Percentiles rank a stretch among this genome's conserved stretches.
phyloP scores from a whole-genome alignment of 805 yeast genomes.

The Priceomyces fermenticarens region DNA sequence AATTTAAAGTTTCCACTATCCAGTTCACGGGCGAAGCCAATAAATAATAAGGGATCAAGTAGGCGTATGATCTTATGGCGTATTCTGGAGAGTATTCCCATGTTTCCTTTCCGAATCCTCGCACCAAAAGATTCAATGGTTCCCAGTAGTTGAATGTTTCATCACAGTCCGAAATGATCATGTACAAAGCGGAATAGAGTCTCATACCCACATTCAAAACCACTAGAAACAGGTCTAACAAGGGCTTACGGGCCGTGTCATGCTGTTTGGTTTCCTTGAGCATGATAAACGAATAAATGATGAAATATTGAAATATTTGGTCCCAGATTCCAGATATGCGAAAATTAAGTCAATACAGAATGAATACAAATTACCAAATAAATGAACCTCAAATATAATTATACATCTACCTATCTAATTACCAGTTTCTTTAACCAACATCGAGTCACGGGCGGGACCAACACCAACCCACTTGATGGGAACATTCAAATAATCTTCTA shows the following conservation, averaged over 20 bases:
- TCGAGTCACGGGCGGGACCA: slow-evolving; percentile 94
- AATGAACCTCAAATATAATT: background rate
- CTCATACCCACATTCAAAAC: slow-evolving; percentile 14
- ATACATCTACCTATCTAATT: slow-evolving; percentile 5
- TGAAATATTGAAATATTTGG: background rate
- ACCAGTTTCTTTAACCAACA: slow-evolving; percentile 57
- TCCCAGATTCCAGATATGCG: background rate
- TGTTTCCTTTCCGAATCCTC: slow-evolving; percentile 89
- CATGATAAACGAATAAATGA: no score
- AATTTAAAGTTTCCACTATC: slow-evolving; percentile 9
- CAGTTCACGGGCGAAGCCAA: slow-evolving; percentile 19
- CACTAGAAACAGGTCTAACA: background rate
- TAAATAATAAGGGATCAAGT: slow-evolving; percentile 51
- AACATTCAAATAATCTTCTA: slow-evolving; percentile 79
- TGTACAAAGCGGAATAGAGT: slow-evolving; percentile 43
- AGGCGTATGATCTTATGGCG: slow-evolving; percentile 85
- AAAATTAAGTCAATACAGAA: background rate
- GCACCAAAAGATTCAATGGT: slow-evolving; percentile 71
- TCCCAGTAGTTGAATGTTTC: slow-evolving; percentile 95
- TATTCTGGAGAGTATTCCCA: slow-evolving; percentile 95
- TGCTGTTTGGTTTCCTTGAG: background rate
- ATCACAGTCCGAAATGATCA: slow-evolving; percentile 88
- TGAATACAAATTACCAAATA: background rate
- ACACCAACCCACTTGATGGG: slow-evolving; percentile 98
- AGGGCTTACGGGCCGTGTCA: background rate